Evolutionary conservation across 139 green algal species (phyloP).

Genomic region (Trebouxia sp.): DNA sequence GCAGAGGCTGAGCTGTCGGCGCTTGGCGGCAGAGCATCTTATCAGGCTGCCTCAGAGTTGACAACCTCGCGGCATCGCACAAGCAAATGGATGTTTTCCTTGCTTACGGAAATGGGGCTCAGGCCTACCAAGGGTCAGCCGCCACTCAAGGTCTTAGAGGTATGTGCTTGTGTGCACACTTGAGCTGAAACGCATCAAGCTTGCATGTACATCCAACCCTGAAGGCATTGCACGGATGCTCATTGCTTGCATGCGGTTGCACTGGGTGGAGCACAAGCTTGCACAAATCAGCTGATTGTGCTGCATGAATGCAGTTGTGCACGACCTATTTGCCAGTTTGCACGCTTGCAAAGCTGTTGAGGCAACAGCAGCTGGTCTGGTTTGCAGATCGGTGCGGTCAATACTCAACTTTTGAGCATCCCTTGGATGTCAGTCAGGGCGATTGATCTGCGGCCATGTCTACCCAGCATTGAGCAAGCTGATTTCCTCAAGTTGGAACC

Average conservation of each 20-base stretch:
- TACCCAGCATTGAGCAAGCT: conserved; percentile 22
- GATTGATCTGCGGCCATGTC: conserved; percentile 22
- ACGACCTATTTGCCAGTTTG: not conserved
- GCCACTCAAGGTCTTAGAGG: conserved; percentile 6
- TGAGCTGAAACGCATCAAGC: too few relatives aligned
- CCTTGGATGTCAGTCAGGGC: conserved; percentile 9
- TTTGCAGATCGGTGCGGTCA: conserved; percentile 20
- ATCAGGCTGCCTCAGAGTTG: conserved; percentile 22
- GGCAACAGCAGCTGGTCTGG: too few relatives aligned
- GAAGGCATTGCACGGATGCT: not conserved
- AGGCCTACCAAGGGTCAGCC: conserved; percentile 13
- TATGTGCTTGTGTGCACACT: too few relatives aligned
- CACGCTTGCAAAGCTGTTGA: not conserved
- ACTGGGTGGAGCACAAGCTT: not conserved
- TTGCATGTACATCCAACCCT: not conserved
- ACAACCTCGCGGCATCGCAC: conserved; percentile 17
- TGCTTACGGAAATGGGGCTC: conserved; percentile 11
- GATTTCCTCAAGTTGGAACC: not conserved
- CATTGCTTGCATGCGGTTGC: not conserved
- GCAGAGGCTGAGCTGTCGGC: conserved; percentile 18
- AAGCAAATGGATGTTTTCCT: conserved; percentile 21
- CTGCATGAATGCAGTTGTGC: not conserved
- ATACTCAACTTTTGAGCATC: conserved; percentile 9
- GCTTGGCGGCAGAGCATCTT: conserved; percentile 10
- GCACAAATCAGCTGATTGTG: not conserved